phyloP scores from a whole-genome alignment of 2,329 filamentous ascomycete genomes.

The Zarea fungicola region DNA sequence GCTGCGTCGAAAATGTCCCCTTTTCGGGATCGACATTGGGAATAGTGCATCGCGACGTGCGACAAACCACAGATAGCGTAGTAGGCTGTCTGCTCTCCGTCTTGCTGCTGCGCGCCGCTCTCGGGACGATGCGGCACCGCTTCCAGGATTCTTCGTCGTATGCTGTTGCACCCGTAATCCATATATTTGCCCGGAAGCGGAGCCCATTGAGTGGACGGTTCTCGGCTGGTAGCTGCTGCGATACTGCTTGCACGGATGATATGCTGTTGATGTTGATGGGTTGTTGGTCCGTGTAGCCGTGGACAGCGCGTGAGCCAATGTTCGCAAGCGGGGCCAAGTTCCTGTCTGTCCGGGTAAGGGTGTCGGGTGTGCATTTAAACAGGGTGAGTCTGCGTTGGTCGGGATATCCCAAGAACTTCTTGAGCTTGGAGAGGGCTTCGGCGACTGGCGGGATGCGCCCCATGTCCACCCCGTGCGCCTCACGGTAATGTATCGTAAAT shows the following conservation, averaged over 20 bases:
- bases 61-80: conserved; percentile 17
- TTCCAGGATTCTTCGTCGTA: conserved; percentile 18
- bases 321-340: conserved; percentile 16
- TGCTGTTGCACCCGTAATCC: conserved; percentile 15
- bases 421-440: conserved; percentile 15
- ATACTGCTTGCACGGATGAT: conserved; percentile 18
- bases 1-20: conserved; percentile 9
- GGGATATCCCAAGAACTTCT: conserved; percentile 14
- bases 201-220: conserved; percentile 17
- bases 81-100: background rate
- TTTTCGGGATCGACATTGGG: conserved; percentile 16
- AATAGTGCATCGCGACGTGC: conserved; percentile 18
- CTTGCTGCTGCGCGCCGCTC: background rate
- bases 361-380: conserved; percentile 15
- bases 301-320: conserved; percentile 18
- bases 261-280: conserved; percentile 19
- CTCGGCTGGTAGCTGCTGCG: conserved; percentile 13
- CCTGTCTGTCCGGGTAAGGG: conserved; percentile 13
- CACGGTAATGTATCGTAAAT: conserved; percentile 17
- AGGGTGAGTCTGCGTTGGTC: conserved; percentile 12
- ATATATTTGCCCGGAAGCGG: conserved; percentile 19
- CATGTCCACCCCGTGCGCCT: conserved; percentile 16
- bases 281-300: conserved; percentile 19
- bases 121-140: conserved; percentile 14
- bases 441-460: conserved; percentile 14